phyloP scores from a whole-genome alignment of 345 rosid species.

The Lumnitzera racemosa region DNA sequence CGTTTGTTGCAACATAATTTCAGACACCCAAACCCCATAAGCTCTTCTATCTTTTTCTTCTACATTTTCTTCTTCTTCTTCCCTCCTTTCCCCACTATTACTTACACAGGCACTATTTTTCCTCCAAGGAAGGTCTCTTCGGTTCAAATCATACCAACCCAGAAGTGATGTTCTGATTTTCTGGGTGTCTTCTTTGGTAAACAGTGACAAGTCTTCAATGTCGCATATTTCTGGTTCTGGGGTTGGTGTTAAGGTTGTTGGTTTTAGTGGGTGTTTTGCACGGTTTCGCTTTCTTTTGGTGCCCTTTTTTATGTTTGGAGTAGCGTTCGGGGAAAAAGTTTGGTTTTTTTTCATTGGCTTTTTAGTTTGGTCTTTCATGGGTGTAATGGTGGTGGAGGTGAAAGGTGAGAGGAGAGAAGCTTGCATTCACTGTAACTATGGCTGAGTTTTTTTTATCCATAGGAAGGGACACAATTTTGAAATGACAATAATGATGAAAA shows the following conservation, averaged over 20 bases:
- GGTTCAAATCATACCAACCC: slow-evolving; percentile 62
- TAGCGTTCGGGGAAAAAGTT: no score
- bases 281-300: no score
- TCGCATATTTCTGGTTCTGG: slow-evolving; percentile 19
- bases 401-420: no score
- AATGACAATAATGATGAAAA: no score
- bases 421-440: no score
- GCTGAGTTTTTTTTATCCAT: no score
- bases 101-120: slow-evolving; percentile 1
- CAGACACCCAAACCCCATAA: slow-evolving; percentile 93
- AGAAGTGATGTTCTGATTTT: slow-evolving; percentile 47
- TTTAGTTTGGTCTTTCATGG: no score
- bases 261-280: not conserved
- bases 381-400: no score
- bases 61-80: slow-evolving; percentile 10
- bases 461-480: no score
- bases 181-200: slow-evolving; percentile 38
- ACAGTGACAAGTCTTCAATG: slow-evolving; percentile 56
- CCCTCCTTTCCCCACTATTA: slow-evolving; percentile 7
- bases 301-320: no score
- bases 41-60: slow-evolving; percentile 47
- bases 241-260: not conserved
- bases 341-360: no score
- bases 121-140: slow-evolving; percentile 88
- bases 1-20: slow-evolving; percentile 94